Conservation (phyloP, 495 filamentous ascomycete species). For the Tricharina praecox region DNA sequence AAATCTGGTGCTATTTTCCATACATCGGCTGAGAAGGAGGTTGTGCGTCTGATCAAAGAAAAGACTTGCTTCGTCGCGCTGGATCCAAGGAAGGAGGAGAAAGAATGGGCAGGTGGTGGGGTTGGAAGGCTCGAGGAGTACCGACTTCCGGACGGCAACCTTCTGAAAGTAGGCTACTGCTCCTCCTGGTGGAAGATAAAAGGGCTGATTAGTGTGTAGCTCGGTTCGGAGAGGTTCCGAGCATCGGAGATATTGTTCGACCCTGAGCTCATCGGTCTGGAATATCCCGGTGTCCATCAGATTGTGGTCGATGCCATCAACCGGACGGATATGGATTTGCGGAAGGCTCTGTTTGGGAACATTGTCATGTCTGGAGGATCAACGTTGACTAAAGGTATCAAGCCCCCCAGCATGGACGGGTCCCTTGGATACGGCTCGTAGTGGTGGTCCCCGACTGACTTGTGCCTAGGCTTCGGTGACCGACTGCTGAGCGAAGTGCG, state of each 20-base stretch:
- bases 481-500: constrained; percentile 82
- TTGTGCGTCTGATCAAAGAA: constrained; percentile 99
- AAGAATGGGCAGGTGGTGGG: constrained; percentile 67
- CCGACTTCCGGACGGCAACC: constrained; percentile 76
- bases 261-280: constrained; percentile 92
- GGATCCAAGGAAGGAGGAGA: constrained; percentile 99
- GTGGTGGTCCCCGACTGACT: neutral
- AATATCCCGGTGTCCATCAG: constrained; percentile 97
- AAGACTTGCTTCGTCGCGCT: constrained; percentile 99
- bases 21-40: constrained; percentile 99
- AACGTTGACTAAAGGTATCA: constrained; percentile 56
- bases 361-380: constrained; percentile 98
- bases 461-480: constrained; percentile 64
- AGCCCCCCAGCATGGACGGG: neutral
- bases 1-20: constrained; percentile 99
- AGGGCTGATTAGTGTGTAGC: constrained; percentile 67
- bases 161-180: constrained; percentile 76
- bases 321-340: constrained; percentile 99
- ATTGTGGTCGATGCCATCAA: constrained; percentile 99
- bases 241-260: constrained; percentile 99
- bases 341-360: constrained; percentile 99
- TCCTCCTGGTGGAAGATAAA: constrained; percentile 88
- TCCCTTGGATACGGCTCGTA: neutral
- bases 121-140: constrained; percentile 69
- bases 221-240: constrained; percentile 99